These are phyloP conservation scores for Ophioceras dolichostomum DNA, from an alignment of 2,329 filamentous ascomycete genomes.

Conservation along the genomic window DNA sequence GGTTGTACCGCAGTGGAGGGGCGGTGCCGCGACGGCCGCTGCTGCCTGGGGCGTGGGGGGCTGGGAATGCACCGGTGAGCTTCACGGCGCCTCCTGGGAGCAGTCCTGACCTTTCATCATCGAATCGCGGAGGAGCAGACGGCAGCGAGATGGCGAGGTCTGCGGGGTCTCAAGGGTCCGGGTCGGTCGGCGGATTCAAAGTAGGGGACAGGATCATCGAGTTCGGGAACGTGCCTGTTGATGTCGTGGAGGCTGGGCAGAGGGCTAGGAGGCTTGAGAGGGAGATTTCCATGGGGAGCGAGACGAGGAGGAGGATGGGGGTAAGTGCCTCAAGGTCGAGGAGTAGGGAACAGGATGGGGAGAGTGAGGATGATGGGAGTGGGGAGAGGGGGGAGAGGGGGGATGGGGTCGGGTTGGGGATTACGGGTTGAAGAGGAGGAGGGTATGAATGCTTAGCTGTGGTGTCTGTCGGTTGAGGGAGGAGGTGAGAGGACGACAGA, in stretches of 20 bases:
- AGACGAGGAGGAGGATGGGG: neutral
- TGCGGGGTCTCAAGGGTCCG: conserved; percentile 3
- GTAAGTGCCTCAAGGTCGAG: no score
- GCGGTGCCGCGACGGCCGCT: neutral
- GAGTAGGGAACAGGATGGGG: no score
- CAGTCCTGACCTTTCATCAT: conserved; percentile 1
- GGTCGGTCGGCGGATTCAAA: conserved; percentile 9
- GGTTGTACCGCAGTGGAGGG: neutral
- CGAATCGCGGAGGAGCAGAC: neutral
- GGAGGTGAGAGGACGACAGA: no score
- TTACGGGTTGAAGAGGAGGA: no score
- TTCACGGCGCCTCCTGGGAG: neutral
- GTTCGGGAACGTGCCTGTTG: conserved; percentile 9
- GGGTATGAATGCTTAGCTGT: no score
- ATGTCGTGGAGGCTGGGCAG: neutral
- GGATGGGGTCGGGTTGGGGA: no score
- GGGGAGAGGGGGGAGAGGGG: no score
- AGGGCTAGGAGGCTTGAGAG: neutral
- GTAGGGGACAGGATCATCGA: conserved; percentile 11
- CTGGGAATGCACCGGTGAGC: neutral
- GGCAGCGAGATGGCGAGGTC: conserved; percentile 1
- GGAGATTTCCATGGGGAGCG: neutral
- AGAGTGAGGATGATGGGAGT: no score
- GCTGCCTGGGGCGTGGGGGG: no score
- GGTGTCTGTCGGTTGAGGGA: no score